Conservation (phyloP, 2,329 filamentous ascomycete genomes). For the Ophiognomonia clavigignenti-juglandacearum region DNA sequence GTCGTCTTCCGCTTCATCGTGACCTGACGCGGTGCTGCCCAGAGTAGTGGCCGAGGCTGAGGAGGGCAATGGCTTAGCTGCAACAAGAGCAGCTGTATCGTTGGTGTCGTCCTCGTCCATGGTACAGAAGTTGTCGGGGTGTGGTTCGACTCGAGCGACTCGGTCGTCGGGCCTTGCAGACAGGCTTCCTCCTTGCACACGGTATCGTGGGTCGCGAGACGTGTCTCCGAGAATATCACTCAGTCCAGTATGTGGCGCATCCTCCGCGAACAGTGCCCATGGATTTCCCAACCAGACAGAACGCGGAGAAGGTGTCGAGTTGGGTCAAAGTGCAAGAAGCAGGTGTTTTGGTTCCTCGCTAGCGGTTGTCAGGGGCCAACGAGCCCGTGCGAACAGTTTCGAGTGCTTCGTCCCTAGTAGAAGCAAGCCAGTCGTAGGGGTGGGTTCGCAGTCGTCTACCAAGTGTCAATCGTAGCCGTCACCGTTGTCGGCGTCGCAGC, state of each 20-base stretch:
- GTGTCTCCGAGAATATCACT: neutral
- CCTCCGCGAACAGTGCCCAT: neutral
- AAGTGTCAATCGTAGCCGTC: no score
- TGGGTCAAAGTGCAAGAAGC: no score
- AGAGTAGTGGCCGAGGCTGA: slow-evolving; percentile 9
- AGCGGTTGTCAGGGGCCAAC: no score
- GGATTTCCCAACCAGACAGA: neutral
- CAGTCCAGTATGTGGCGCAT: neutral
- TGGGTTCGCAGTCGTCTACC: no score
- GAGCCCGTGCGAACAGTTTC: no score
- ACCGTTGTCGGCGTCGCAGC: no score
- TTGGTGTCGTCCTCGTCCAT: slow-evolving; percentile 9
- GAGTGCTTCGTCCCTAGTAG: no score
- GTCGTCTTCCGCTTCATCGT: neutral
- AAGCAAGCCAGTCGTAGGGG: no score
- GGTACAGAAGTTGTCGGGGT: neutral
- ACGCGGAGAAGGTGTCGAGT: neutral
- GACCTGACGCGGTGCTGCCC: neutral
- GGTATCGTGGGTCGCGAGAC: neutral
- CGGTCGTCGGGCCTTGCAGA: neutral
- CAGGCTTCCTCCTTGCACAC: neutral
- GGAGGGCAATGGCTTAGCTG: slow-evolving; percentile 10
- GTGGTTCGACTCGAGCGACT: no score
- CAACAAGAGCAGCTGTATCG: slow-evolving; percentile 8
- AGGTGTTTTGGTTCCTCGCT: no score